A percentile compares a stretch with the other conserved stretches of the same genome.
Evolutionary conservation across 305 asterid species (phyloP).

Genomic region (Euphrasia arctica): DNA sequence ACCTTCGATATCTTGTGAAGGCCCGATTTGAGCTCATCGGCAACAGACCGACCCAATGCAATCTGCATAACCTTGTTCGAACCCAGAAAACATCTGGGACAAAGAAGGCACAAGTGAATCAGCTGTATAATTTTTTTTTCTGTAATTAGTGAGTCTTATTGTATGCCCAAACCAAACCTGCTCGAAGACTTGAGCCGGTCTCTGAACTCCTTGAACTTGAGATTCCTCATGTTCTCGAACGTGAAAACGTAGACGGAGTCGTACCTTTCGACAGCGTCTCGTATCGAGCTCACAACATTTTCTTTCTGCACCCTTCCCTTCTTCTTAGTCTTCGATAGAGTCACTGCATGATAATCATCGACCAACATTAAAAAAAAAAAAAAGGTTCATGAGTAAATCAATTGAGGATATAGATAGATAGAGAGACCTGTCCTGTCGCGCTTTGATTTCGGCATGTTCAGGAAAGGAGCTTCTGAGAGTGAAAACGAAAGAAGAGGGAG

Average conservation of each 20-base stretch:
- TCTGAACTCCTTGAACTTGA: constrained; percentile 90
- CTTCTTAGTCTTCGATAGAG: constrained; percentile 92
- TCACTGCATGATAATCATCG: constrained; percentile 46
- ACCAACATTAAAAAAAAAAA: constrained; percentile 16
- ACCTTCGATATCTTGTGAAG: constrained; percentile 78
- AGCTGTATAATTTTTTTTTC: background rate
- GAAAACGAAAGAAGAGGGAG: background rate
- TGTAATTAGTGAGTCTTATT: background rate
- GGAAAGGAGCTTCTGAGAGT: background rate
- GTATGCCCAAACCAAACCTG: constrained; percentile 41
- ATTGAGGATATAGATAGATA: background rate
- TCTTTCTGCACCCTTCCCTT: constrained; percentile 90
- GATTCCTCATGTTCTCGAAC: constrained; percentile 94
- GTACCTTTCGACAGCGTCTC: constrained; percentile 71
- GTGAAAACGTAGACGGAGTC: constrained; percentile 71
- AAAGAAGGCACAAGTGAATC: background rate
- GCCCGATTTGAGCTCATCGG: constrained; percentile 67
- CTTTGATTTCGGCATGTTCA: constrained; percentile 44
- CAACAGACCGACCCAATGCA: constrained; percentile 65
- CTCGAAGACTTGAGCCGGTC: constrained; percentile 81
- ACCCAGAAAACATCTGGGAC: constrained; percentile 70
- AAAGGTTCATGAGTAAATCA: background rate
- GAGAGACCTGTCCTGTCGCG: constrained; percentile 34
- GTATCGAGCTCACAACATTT: constrained; percentile 63
- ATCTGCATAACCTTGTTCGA: constrained; percentile 89